Evolutionary conservation across 345 rosid species (phyloP), one percentile per base, ranked within the genome.

Genomic region (Odontarrhena argentea): DNA sequence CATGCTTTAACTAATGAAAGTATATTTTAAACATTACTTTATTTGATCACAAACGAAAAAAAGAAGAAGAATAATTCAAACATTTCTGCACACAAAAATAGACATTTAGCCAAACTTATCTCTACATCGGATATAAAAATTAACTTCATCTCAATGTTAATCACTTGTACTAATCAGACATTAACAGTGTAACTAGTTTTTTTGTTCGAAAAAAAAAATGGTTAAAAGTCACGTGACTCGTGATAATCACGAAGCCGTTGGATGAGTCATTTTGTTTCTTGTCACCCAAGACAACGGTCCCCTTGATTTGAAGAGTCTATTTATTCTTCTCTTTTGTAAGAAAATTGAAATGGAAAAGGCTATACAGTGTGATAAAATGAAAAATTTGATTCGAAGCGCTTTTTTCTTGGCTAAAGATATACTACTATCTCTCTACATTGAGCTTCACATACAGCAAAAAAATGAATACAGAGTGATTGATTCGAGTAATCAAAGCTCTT

Each of bases 181-280:
- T 42, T 63, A 55, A 63, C 28, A 48, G 51, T 26, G 57, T 55
- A 54, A 46, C 41, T 55, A 11, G 8, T 62, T 28, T 0, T 12
- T 38, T 12, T 34, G 14, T 14, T 34, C 36, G 32, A 18, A 9
- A 30, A 42, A 63, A 34, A 49, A 65, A 36, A 34, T 7, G 45
- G 67, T 4, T 51, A 18, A 71, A 28, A 35, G 62, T 73, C 66
- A 73, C 71, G 63, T 73, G 71, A 73, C 36, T 47, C 60, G 44
- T 48, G 56, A 53, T 25, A 4, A 3, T 10, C 7, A 22, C 26
- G 10, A 47, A 73, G 68, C 72, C 77, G 68, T 60, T 73, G 62
- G 72, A 73, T 66, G 59, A 51, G 61, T 59, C n/a, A n/a, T n/a
- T n/a, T n/a, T n/a, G n/a, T n/a, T n/a, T n/a, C n/a, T n/a, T n/a